Evolutionary conservation across 2,329 filamentous ascomycete genomes (phyloP).

Genomic region (Arachnomyces sp.): DNA sequence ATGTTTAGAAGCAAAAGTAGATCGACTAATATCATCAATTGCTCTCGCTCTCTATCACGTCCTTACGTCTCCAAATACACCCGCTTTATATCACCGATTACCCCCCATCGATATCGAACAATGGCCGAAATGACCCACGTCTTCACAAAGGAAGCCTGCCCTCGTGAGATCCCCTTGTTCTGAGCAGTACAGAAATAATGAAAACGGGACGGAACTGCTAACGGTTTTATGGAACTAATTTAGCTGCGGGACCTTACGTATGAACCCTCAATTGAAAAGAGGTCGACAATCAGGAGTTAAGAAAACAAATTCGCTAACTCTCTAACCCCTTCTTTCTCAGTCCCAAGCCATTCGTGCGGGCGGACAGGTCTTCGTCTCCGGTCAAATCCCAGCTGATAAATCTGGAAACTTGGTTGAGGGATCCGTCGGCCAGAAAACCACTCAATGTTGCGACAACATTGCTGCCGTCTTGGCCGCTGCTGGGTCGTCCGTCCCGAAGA

Average conservation of each 20-base stretch:
- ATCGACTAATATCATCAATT: too few species aligned
- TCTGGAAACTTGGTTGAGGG: conserved; percentile 55
- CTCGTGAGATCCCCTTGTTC: conserved; percentile 29
- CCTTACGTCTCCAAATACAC: too few species aligned
- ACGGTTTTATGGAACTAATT: conserved; percentile 1
- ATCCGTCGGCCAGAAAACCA: conserved; percentile 61
- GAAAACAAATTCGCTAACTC: conserved; percentile 7
- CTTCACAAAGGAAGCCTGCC: conserved; percentile 37
- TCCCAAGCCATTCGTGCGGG: conserved; percentile 60
- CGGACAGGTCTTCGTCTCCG: conserved; percentile 63
- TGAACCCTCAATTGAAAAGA: conserved; percentile 12
- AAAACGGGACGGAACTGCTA: not conserved
- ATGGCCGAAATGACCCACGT: conserved; percentile 35
- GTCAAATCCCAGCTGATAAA: conserved; percentile 67
- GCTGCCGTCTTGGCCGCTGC: conserved; percentile 75
- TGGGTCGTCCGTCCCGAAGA: conserved; percentile 66
- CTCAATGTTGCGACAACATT: conserved; percentile 69
- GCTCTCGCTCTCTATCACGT: too few species aligned
- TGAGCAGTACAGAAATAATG: not conserved
- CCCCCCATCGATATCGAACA: conserved; percentile 14
- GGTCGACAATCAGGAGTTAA: not conserved
- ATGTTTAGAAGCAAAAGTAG: too few species aligned
- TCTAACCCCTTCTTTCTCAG: conserved; percentile 18
- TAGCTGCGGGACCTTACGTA: conserved; percentile 35
- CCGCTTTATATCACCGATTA: not conserved